Evolutionary conservation across 768 basidiomycete species (phyloP), one percentile per base, ranked within the genome.

Genomic region (Mycena rosella): DNA sequence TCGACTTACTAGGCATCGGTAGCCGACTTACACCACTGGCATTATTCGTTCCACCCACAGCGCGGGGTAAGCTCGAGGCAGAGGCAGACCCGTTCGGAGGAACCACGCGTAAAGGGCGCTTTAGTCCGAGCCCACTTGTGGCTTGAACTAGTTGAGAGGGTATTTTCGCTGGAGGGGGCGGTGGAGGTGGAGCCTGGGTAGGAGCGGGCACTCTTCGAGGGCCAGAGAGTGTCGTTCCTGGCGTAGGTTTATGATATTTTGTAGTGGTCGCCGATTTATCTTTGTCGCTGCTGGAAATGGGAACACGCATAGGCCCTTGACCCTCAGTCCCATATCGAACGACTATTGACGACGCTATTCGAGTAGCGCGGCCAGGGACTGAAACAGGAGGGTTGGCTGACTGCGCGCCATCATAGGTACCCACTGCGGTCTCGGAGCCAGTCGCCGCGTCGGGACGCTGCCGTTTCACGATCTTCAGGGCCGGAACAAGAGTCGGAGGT

Each of bases 391-490:
- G 34, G 22, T 47, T 18, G 26, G 48, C 14, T 4, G 26, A 47
- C 40, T 34, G 8, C 36, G 36, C 51, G 17, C 30, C 18, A 22
- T 53, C 51, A 13, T 3, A 14, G 29, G 20, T 5, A 13, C 11
- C 15, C 14, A 27, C 48, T 34, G 58, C 48, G 36, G 24, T 30
- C 27, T 57, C 67, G 30, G 65, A 54, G 40, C 42, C 52, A 70
- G 27, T 57, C 38, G 47, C 58, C 53, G 52, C 42, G 57, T 75
- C 76, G 22, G 73, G 68, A 49, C 54, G 68, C 32, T 51, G 69
- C 51, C 85, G 78, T 68, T 87, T 88, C 29, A 87, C 80, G n/a
- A 87, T 85, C 34, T 80, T 82, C 42, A 87, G 74, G 48, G 82
- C 87, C 53, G 82, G 81, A 26, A 86, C 76, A 1, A 81, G 78